A percentile compares a stretch with the other conserved stretches of the same genome.
Evolutionary conservation across 179 eudicot species (phyloP).

Genomic region (Vitellaria paradoxa): DNA sequence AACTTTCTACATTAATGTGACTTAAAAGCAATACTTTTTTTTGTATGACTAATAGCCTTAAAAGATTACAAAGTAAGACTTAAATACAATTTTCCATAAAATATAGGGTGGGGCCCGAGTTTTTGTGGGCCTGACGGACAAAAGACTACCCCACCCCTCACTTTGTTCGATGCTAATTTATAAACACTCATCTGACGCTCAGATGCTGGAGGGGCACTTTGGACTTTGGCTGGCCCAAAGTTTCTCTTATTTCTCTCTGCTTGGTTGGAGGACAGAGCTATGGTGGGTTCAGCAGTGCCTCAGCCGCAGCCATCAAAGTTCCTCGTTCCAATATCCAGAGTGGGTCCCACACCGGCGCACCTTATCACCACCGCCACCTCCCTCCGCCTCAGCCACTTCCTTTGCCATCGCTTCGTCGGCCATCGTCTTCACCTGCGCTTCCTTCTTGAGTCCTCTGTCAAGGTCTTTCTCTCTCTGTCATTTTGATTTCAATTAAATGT

Average conservation of each 20-base stretch:
- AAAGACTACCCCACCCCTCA: no score
- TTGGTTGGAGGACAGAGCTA: background rate
- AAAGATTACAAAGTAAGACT: no score
- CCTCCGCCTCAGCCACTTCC: conserved; percentile 41
- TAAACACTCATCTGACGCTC: no score
- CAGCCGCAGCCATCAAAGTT: conserved; percentile 19
- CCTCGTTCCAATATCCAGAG: conserved; percentile 17
- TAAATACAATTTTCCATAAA: no score
- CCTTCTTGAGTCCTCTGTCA: conserved; percentile 39
- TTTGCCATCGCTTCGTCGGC: conserved; percentile 29
- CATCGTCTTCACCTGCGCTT: conserved; percentile 29
- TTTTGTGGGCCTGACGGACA: no score
- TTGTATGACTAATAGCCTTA: no score
- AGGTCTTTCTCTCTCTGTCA: conserved; percentile 22
- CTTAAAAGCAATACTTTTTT: no score
- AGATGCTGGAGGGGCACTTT: background rate
- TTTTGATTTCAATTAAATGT: background rate
- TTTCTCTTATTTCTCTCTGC: background rate
- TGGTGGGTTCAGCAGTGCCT: conserved; percentile 25
- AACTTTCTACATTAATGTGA: no score
- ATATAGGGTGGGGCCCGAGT: no score
- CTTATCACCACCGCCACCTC: conserved; percentile 43
- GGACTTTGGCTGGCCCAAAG: background rate
- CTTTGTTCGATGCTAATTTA: no score
- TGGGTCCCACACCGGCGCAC: conserved; percentile 35